Base-by-base conservation (phyloP, 257 asterid species). In the Plantago ovata region DNA sequence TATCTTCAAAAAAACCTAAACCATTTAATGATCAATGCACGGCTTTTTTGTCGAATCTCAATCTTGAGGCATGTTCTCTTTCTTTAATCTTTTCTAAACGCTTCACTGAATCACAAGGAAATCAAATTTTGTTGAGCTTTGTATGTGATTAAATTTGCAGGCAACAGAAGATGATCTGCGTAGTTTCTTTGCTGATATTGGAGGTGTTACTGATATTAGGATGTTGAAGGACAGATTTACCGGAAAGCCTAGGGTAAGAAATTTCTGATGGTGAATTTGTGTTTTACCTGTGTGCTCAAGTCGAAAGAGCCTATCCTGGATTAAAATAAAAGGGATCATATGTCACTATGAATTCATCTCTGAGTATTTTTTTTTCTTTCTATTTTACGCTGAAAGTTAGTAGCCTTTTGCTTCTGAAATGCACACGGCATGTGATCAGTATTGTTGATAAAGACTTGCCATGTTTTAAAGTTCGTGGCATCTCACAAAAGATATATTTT, bases 121-220 rank as follows among this genome's bases (percentile, higher is more conserved):
- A 43, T 64, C 38, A 38, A 52, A 44, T 41, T 45, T 15, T 46
- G 33, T 43, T 49, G 20, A 14, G 36, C 36, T 60, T 59, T 15
- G 36, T 14, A 4, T 59, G 56, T 23, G 43, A 41, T 59, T 60
- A 10, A 64, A 43, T 63, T 66, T 66, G 68, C 82, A 92, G 98
- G 83, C 89, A 43, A 88, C 78, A 1, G 81, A 71, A 46, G 77
- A 79, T 22, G 89, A 88, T 63, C 69, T 93, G 47, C 82, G 61
- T 19, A 72, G 73, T 54, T 89, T 93, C 78, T 93, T 89, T 71
- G 71, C 82, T 59, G 97, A 86, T 69, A 84, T 70, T 74, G 98
- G 97, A 54, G 98, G 98, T 64, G 91, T 89, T 61, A 85, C 69
- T 69, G 97, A 73, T 56, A 58, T 93, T 75, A 94, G 97, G 60